A percentile compares a stretch with the other conserved stretches of the same genome.
Evolutionary conservation across 768 basidiomycete species (phyloP).

Genomic region (Termitomyces sp.): DNA sequence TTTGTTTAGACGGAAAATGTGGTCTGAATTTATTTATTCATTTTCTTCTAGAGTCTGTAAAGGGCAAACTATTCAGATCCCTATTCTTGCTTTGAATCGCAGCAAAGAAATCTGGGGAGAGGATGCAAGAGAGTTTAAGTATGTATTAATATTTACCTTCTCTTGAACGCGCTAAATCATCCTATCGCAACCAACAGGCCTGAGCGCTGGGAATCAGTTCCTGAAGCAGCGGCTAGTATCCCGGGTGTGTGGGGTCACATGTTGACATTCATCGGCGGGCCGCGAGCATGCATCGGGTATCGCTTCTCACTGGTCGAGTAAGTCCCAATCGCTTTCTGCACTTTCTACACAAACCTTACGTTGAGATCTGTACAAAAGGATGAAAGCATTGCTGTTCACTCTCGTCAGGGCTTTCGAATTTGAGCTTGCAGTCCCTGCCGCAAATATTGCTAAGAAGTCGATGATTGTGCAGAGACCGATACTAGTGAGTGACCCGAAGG

Average conservation of each 20-base stretch:
- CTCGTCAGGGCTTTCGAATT: slow-evolving; percentile 51
- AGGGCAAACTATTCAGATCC: slow-evolving; percentile 42
- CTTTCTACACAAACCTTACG: not conserved
- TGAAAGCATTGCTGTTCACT: slow-evolving; percentile 40
- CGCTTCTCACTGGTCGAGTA: slow-evolving; percentile 56
- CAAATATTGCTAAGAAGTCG: slow-evolving; percentile 34
- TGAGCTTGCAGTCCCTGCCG: slow-evolving; percentile 44
- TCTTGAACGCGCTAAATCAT: not conserved
- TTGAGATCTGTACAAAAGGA: slow-evolving; percentile 14
- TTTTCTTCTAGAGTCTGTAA: slow-evolving; percentile 28
- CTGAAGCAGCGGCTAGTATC: slow-evolving; percentile 36
- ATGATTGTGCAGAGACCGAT: slow-evolving; percentile 41
- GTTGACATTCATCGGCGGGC: slow-evolving; percentile 60
- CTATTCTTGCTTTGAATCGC: slow-evolving; percentile 50
- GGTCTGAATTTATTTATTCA: not conserved
- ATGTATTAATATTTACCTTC: slow-evolving; percentile 5
- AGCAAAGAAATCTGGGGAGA: slow-evolving; percentile 55
- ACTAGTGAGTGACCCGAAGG: slow-evolving; percentile 31
- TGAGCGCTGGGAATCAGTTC: slow-evolving; percentile 53
- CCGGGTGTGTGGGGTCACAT: slow-evolving; percentile 61
- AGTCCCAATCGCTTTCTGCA: slow-evolving; percentile 7
- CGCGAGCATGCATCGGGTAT: slow-evolving; percentile 62
- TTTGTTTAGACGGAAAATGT: slow-evolving; percentile 9
- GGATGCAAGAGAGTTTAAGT: slow-evolving; percentile 60
- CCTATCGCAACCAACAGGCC: slow-evolving; percentile 42